Conservation (phyloP, 2,329 filamentous ascomycete genomes). For the Stachybotrys elegans region DNA sequence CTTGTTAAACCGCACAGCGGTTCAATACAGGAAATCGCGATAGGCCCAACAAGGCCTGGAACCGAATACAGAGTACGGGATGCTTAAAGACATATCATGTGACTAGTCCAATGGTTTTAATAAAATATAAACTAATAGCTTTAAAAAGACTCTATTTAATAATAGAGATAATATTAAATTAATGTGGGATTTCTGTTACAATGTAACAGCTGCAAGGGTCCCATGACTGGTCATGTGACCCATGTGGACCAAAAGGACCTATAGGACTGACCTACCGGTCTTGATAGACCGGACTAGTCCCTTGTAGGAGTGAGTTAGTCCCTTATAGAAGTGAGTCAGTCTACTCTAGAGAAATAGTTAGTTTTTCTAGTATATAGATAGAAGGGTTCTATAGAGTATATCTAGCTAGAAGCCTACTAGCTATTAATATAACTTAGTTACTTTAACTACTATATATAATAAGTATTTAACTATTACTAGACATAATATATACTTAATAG, state of each 20-base stretch:
- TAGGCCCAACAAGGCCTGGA: no score
- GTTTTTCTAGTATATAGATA: no score
- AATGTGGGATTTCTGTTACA: neutral
- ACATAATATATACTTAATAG: neutral
- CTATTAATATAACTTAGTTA: neutral
- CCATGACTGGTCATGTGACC: neutral
- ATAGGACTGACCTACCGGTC: neutral
- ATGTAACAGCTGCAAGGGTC: neutral
- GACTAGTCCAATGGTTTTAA: no score
- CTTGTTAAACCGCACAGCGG: no score
- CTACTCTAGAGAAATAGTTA: no score
- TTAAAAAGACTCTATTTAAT: neutral
- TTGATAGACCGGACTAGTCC: neutral
- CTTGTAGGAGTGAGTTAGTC: neutral
- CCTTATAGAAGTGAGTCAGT: neutral
- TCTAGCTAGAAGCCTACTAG: neutral
- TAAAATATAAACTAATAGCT: no score
- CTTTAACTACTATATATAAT: neutral
- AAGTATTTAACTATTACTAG: neutral
- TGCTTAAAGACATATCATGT: no score
- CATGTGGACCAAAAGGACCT: neutral
- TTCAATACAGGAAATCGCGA: no score
- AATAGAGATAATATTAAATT: conserved; percentile 1
- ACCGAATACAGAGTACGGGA: no score
- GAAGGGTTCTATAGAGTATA: neutral